Percentiles rank a stretch among this genome's conserved stretches.
phyloP scores from a whole-genome alignment of 768 basidiomycete genomes.

The Coprinopsis cinerea region DNA sequence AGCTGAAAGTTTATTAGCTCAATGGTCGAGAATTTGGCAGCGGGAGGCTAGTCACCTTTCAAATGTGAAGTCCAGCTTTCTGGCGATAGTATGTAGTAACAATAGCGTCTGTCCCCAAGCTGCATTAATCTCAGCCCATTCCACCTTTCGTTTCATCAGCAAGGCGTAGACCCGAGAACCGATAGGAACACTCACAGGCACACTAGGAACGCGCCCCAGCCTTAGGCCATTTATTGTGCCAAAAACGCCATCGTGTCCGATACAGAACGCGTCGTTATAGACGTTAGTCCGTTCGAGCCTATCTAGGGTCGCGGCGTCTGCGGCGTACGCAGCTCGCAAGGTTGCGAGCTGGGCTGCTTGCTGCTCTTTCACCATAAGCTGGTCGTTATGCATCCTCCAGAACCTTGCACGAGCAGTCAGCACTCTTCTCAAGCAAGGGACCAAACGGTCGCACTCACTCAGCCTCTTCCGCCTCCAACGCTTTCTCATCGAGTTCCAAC shows the following conservation, averaged over 20 bases:
- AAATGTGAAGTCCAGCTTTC: constrained; percentile 87
- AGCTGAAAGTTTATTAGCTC: constrained; percentile 41
- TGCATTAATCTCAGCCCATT: constrained; percentile 98
- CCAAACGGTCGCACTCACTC: no score
- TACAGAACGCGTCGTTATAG: constrained; percentile 93
- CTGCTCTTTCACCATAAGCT: constrained; percentile 56
- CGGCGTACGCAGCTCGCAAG: constrained; percentile 70
- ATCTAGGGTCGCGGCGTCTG: constrained; percentile 71
- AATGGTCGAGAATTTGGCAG: not conserved
- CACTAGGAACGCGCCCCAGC: constrained; percentile 79
- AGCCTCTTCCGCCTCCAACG: constrained; percentile 76
- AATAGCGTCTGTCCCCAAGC: constrained; percentile 97
- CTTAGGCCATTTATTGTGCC: constrained; percentile 98
- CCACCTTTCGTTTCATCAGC: constrained; percentile 51
- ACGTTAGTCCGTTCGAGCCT: constrained; percentile 90
- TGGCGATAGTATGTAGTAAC: constrained; percentile 83
- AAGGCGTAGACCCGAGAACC: not conserved
- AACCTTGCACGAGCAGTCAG: constrained; percentile 44
- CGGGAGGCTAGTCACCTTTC: constrained; percentile 52
- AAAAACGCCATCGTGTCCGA: constrained; percentile 90
- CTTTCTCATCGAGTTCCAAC: constrained; percentile 73
- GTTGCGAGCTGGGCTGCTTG: constrained; percentile 67
- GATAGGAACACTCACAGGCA: constrained; percentile 49
- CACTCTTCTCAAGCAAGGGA: not conserved
- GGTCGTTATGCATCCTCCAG: constrained; percentile 75